These are phyloP conservation scores for Diaporthe helianthi DNA, from an alignment of 2,329 filamentous ascomycete species.

Conservation along the genomic window DNA sequence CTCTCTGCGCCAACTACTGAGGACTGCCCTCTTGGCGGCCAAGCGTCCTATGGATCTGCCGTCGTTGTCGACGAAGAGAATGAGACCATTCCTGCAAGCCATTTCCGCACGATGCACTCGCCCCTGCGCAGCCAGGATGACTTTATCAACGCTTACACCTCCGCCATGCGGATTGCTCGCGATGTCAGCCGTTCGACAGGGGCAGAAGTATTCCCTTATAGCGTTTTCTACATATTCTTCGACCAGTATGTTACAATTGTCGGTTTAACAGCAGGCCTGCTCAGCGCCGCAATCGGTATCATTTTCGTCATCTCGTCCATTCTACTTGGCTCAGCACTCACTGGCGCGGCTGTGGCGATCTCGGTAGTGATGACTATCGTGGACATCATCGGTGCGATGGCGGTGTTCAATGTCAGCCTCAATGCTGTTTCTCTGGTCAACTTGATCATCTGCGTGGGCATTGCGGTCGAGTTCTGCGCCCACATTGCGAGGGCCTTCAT, in stretches of 20 bases:
- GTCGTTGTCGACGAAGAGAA: conserved; percentile 76
- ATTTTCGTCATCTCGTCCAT: conserved; percentile 82
- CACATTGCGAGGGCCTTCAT: conserved; percentile 96
- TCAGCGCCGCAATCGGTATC: conserved; percentile 83
- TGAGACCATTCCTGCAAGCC: conserved; percentile 76
- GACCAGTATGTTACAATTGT: conserved; percentile 94
- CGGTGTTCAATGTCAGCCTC: conserved; percentile 83
- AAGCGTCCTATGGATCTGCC: conserved; percentile 85
- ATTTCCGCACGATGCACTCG: conserved; percentile 91
- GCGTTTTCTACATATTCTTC: conserved; percentile 98
- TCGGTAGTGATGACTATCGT: conserved; percentile 94
- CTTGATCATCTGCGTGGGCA: conserved; percentile 95
- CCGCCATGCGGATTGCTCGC: conserved; percentile 85
- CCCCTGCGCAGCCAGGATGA: conserved; percentile 87
- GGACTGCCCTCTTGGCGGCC: conserved; percentile 86
- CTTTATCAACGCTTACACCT: conserved; percentile 89
- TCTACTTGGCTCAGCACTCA: conserved; percentile 83
- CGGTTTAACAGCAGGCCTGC: conserved; percentile 76
- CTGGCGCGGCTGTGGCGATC: conserved; percentile 80
- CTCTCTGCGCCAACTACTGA: conserved; percentile 79
- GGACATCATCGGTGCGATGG: conserved; percentile 96
- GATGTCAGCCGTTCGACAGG: conserved; percentile 75
- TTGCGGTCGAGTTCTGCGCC: conserved; percentile 95
- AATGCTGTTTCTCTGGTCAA: conserved; percentile 97
- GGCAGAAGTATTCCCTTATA: conserved; percentile 92